phyloP scores from a whole-genome alignment of 768 basidiomycete species.

The Leccinum disarticulatum region DNA sequence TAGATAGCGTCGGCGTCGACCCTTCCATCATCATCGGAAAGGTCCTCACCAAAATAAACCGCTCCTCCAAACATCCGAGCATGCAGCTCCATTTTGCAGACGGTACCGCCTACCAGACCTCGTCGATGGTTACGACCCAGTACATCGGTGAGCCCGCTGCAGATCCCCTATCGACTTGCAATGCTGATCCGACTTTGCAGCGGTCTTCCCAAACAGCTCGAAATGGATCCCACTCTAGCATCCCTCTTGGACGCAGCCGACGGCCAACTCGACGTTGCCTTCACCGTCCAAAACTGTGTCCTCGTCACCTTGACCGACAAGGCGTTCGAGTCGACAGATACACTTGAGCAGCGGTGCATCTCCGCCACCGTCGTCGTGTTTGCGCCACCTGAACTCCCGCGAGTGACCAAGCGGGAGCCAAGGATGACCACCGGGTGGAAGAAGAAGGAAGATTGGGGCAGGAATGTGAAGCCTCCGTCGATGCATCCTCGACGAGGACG shows the following conservation, averaged over 20 bases:
- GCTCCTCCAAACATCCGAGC: constrained; percentile 44
- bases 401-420: constrained; percentile 27
- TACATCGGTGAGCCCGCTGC: constrained; percentile 36
- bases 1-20: constrained; percentile 35
- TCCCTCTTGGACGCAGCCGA: constrained; percentile 41
- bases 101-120: constrained; percentile 46
- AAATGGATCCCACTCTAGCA: constrained; percentile 46
- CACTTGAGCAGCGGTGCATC: constrained; percentile 30
- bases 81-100: constrained; percentile 50
- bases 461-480: constrained; percentile 86
- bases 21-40: constrained; percentile 46
- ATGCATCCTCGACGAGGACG: constrained; percentile 86
- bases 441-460: constrained; percentile 70
- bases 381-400: constrained; percentile 58
- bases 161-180: neutral
- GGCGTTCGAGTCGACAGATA: constrained; percentile 46
- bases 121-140: constrained; percentile 64
- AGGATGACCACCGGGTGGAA: constrained; percentile 37
- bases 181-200: constrained; percentile 9
- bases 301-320: constrained; percentile 57
- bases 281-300: constrained; percentile 52
- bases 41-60: constrained; percentile 38
- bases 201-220: constrained; percentile 59
- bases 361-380: constrained; percentile 66
- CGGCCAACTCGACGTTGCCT: constrained; percentile 33